These are phyloP conservation scores for Gossypium rotundifolium DNA, from an alignment of 345 rosid genomes.

Conservation along the genomic window DNA sequence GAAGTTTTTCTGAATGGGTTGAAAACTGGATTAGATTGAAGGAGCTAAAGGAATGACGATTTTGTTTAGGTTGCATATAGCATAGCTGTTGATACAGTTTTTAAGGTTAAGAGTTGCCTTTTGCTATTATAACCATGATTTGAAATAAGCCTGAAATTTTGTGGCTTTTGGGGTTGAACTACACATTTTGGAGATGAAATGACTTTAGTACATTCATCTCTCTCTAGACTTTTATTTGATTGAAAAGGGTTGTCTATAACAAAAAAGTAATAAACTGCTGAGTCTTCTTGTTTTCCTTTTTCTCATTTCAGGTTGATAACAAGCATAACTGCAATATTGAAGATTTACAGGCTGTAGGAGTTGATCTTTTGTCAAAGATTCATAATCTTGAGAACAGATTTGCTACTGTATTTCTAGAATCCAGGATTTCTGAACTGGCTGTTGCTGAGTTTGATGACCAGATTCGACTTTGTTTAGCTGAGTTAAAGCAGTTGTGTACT, in stretches of 20 bases:
- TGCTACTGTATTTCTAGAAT: neutral
- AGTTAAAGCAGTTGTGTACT: slow-evolving; percentile 19
- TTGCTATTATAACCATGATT: too few relatives aligned
- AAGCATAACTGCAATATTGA: slow-evolving; percentile 11
- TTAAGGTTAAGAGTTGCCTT: neutral
- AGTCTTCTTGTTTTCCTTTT: neutral
- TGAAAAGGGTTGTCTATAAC: neutral
- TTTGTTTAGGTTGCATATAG: neutral
- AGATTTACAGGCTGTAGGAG: slow-evolving; percentile 16
- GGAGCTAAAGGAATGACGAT: neutral
- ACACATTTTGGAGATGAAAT: too few relatives aligned
- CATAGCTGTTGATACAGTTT: neutral
- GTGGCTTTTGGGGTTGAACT: too few relatives aligned
- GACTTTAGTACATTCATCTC: too few relatives aligned
- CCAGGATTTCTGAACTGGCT: slow-evolving; percentile 19
- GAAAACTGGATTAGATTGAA: neutral
- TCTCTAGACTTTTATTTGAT: neutral
- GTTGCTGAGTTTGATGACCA: slow-evolving; percentile 24
- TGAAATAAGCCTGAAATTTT: too few relatives aligned
- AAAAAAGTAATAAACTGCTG: neutral
- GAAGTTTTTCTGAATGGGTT: neutral
- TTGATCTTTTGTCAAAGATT: slow-evolving; percentile 22
- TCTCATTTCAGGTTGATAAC: slow-evolving; percentile 27
- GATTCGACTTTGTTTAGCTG: slow-evolving; percentile 25
- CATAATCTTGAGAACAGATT: slow-evolving; percentile 4